Conservation (phyloP, 345 rosid species). For the Fremontodendron californicum region DNA sequence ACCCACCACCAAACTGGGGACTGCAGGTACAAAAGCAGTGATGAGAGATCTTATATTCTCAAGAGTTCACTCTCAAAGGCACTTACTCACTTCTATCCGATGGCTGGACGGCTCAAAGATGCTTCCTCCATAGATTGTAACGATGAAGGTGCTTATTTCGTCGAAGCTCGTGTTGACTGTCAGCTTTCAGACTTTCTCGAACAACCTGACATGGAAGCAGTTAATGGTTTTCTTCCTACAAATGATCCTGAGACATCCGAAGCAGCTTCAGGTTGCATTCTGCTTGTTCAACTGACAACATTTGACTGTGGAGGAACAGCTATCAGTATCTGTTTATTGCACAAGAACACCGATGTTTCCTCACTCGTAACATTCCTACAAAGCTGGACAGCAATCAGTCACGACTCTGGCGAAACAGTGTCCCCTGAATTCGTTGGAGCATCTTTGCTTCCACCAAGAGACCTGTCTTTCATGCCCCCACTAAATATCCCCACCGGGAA, state of each 20-base stretch:
- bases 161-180: background rate
- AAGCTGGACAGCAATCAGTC: background rate
- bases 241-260: background rate
- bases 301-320: conserved; percentile 1
- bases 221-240: background rate
- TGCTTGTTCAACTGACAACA: background rate
- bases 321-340: background rate
- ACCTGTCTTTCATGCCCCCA: background rate
- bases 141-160: conserved; percentile 3
- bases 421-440: background rate
- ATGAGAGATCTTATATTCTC: background rate
- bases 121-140: background rate
- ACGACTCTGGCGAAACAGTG: background rate
- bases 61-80: background rate
- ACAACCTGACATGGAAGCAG: background rate
- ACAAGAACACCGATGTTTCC: conserved; percentile 13
- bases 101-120: background rate
- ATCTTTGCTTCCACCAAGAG: background rate
- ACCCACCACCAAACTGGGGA: background rate
- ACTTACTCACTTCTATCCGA: background rate
- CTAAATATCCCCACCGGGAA: background rate
- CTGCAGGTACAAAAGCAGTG: background rate
- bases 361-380: conserved; percentile 1
- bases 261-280: background rate
- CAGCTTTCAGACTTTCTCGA: background rate